These are phyloP conservation scores for Posidonia oceanica DNA, from an alignment of 116 monocot species.

Conservation along the genomic window DNA sequence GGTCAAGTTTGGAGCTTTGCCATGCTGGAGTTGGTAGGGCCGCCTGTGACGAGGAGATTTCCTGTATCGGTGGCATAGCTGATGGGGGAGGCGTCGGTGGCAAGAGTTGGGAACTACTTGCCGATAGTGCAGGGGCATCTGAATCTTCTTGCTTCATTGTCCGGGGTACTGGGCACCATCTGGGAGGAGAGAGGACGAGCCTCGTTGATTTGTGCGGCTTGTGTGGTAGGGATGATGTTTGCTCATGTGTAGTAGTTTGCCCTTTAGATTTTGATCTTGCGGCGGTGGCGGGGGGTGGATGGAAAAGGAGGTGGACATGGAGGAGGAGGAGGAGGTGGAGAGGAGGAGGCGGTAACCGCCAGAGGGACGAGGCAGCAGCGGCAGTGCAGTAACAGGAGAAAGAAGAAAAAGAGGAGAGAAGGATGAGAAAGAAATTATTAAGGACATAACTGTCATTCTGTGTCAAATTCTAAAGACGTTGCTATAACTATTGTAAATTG, in stretches of 20 bases:
- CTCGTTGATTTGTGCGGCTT: slow-evolving; percentile 17
- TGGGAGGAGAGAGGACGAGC: slow-evolving; percentile 40
- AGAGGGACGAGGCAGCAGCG: too few relatives aligned
- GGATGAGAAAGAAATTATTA: too few relatives aligned
- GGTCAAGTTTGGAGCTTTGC: slow-evolving; percentile 81
- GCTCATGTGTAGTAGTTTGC: neutral
- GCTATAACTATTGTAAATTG: too few relatives aligned
- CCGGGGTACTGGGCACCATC: slow-evolving; percentile 16
- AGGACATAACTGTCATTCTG: too few relatives aligned
- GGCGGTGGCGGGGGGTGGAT: too few relatives aligned
- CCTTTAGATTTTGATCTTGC: slow-evolving; percentile 4
- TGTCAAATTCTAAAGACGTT: too few relatives aligned
- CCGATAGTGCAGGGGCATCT: slow-evolving; percentile 44
- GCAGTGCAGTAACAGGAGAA: too few relatives aligned
- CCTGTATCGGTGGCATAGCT: slow-evolving; percentile 12
- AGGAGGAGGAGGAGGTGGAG: too few relatives aligned
- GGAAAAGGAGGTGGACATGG: too few relatives aligned
- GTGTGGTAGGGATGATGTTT: neutral
- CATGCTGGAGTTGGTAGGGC: slow-evolving; percentile 36
- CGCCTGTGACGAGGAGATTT: slow-evolving; percentile 18
- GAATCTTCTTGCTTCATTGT: slow-evolving; percentile 42
- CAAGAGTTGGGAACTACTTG: slow-evolving; percentile 36
- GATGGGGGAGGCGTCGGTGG: slow-evolving; percentile 45
- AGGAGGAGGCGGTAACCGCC: too few relatives aligned
- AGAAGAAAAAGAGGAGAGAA: too few relatives aligned